phyloP scores from a whole-genome alignment of 2,329 filamentous ascomycete species.

The Biscogniauxia sp. region DNA sequence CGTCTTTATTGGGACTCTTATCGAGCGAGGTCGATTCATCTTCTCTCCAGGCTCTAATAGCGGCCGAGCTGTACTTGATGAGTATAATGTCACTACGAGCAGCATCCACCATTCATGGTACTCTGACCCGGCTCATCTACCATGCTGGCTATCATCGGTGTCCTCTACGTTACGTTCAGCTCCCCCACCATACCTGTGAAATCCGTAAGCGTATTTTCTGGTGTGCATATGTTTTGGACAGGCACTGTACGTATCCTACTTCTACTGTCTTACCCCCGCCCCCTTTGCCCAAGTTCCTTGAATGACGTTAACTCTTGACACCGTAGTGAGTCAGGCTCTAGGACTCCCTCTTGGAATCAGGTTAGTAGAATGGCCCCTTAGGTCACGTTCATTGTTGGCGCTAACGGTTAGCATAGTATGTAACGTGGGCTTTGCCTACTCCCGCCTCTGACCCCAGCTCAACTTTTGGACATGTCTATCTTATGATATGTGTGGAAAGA shows the following conservation, averaged over 20 bases:
- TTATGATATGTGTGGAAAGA: slow-evolving; percentile 24
- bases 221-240: slow-evolving; percentile 38
- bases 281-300: not conserved
- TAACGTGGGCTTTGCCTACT: not conserved
- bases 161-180: slow-evolving; percentile 47
- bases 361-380: not conserved
- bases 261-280: too few species aligned
- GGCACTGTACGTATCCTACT: slow-evolving; percentile 5
- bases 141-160: slow-evolving; percentile 51
- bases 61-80: slow-evolving; percentile 47
- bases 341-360: not conserved
- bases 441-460: not conserved
- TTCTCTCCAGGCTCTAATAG: slow-evolving; percentile 48
- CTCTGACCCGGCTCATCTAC: slow-evolving; percentile 44
- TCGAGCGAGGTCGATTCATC: slow-evolving; percentile 41
- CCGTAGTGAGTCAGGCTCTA: not conserved
- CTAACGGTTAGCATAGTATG: not conserved
- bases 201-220: slow-evolving; percentile 42
- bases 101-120: slow-evolving; percentile 47
- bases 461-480: not conserved
- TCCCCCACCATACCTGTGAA: slow-evolving; percentile 32
- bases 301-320: not conserved
- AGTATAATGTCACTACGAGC: slow-evolving; percentile 46
- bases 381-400: not conserved
- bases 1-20: slow-evolving; percentile 36